These are phyloP conservation scores for Fusarium decemcellulare DNA, from an alignment of 2,329 filamentous ascomycete genomes.

Conservation along the genomic window DNA sequence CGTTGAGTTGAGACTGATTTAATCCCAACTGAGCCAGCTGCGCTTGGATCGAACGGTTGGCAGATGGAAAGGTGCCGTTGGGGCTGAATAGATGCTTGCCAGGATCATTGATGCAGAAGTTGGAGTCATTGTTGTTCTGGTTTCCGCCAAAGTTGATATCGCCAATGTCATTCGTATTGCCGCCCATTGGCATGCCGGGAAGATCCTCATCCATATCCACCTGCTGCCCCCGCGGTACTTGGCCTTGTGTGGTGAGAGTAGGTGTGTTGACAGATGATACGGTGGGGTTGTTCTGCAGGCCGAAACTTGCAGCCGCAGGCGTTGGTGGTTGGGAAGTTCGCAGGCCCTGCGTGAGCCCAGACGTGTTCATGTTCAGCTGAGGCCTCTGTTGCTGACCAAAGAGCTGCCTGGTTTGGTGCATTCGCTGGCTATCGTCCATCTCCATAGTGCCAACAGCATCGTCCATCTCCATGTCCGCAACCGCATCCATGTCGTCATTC, in stretches of 20 bases:
- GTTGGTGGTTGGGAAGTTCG: constrained; percentile 90
- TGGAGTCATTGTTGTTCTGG: constrained; percentile 56
- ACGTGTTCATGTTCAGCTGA: constrained; percentile 85
- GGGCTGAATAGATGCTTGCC: constrained; percentile 94
- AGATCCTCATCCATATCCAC: constrained; percentile 83
- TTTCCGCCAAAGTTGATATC: constrained; percentile 67
- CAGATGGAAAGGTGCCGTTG: constrained; percentile 78
- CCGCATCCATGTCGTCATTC: constrained; percentile 81
- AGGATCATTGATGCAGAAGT: constrained; percentile 87
- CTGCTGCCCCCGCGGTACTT: constrained; percentile 72
- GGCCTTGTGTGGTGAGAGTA: constrained; percentile 83
- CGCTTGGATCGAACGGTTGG: constrained; percentile 75
- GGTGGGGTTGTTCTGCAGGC: constrained; percentile 92
- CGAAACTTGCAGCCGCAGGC: constrained; percentile 82
- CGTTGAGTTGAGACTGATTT: constrained; percentile 81
- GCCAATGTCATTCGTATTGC: constrained; percentile 66
- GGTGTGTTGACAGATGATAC: constrained; percentile 98
- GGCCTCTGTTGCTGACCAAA: constrained; percentile 76
- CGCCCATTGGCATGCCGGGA: constrained; percentile 74
- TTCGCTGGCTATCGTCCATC: constrained; percentile 72
- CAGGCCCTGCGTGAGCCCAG: constrained; percentile 82
- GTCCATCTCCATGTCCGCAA: constrained; percentile 98
- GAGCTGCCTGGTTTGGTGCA: constrained; percentile 79
- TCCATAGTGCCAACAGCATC: constrained; percentile 80
- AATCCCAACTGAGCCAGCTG: constrained; percentile 81